phyloP scores from a whole-genome alignment of 2,329 filamentous ascomycete species.

The Aspergillus sclerotialis region DNA sequence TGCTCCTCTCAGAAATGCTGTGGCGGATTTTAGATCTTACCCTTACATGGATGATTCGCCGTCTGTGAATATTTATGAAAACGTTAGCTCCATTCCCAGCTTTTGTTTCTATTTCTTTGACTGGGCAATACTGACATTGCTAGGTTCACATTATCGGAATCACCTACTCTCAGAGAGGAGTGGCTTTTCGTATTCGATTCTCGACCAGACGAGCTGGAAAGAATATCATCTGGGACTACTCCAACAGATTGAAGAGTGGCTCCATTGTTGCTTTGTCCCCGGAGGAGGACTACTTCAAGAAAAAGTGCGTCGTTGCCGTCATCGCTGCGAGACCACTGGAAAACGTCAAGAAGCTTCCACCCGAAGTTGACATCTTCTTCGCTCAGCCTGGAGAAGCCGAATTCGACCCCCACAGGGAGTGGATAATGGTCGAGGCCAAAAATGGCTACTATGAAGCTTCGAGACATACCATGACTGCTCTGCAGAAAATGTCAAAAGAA shows the following conservation, averaged over 20 bases:
- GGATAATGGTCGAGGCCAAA: constrained; percentile 72
- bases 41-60: constrained; percentile 53
- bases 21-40: constrained; percentile 48
- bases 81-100: constrained; percentile 38
- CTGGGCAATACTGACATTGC: not conserved
- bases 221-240: constrained; percentile 61
- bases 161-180: constrained; percentile 54
- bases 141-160: constrained; percentile 63
- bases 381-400: constrained; percentile 52
- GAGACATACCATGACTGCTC: constrained; percentile 62
- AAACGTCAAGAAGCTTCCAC: constrained; percentile 58
- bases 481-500: constrained; percentile 60
- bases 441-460: constrained; percentile 70
- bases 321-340: constrained; percentile 63
- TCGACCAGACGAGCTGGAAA: constrained; percentile 59
- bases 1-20: constrained; percentile 60
- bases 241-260: constrained; percentile 50
- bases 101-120: not conserved
- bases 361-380: constrained; percentile 71
- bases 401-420: constrained; percentile 62
- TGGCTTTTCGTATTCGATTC: constrained; percentile 64
- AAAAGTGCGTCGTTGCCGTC: constrained; percentile 60
- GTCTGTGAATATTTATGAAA: constrained; percentile 60
- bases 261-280: constrained; percentile 51
- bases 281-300: constrained; percentile 53